Percentiles rank a stretch among this genome's conserved stretches.
Conservation (phyloP, 2,329 filamentous ascomycete species). For the Biscogniauxia mediterranea region DNA sequence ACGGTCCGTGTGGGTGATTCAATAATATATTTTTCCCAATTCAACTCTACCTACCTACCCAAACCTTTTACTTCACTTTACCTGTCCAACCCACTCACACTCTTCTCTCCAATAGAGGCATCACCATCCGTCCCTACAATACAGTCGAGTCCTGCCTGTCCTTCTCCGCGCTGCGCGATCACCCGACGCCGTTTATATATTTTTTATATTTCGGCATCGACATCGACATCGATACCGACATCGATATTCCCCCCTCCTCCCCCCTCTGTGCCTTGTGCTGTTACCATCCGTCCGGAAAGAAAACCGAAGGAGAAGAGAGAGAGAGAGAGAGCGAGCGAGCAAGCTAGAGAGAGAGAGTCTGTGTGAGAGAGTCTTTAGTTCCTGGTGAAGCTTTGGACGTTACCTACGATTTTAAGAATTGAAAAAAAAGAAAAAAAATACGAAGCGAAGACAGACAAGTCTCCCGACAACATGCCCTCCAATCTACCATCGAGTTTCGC, state of each 20-base stretch:
- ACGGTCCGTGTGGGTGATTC: not conserved
- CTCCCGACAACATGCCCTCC: conserved; percentile 56
- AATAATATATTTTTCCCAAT: not conserved
- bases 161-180: not conserved
- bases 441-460: conserved; percentile 1
- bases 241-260: not conserved
- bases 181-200: not conserved
- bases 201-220: not conserved
- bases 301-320: too few relatives aligned
- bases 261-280: too few relatives aligned
- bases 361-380: not conserved
- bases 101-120: not conserved
- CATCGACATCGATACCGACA: not conserved
- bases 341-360: too few relatives aligned
- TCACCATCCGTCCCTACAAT: not conserved
- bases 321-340: too few relatives aligned
- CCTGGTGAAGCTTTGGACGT: conserved; percentile 7
- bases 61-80: too few relatives aligned
- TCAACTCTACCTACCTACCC: too few relatives aligned
- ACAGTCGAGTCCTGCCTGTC: not conserved
- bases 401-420: not conserved
- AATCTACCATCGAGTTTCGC: conserved; percentile 82
- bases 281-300: too few relatives aligned
- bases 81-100: not conserved
- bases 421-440: conserved; percentile 1